phyloP scores from a whole-genome alignment of 1,139 yeast species.

The Suhomyces bokatorum region DNA sequence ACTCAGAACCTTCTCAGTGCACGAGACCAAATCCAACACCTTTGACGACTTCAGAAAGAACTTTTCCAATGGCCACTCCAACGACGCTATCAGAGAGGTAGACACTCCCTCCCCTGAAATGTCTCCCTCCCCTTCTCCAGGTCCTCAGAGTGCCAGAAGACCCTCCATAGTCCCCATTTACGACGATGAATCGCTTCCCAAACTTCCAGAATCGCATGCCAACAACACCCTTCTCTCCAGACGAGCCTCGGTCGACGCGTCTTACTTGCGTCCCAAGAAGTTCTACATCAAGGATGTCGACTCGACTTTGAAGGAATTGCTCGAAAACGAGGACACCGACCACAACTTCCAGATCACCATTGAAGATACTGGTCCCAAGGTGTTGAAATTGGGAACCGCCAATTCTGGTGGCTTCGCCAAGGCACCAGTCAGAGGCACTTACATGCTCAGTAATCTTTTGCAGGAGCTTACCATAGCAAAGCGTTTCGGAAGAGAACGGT shows the following conservation, averaged over 20 bases:
- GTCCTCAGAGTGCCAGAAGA: constrained; percentile 2
- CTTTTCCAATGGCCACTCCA: constrained; percentile 1
- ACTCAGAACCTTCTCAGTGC: constrained; percentile 53
- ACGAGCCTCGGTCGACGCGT: constrained; percentile 70
- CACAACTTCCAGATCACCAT: constrained; percentile 84
- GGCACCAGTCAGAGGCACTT: constrained; percentile 81
- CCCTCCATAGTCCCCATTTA: constrained; percentile 41
- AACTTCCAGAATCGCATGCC: not conserved
- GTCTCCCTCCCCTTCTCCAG: constrained; percentile 16
- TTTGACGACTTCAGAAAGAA: constrained; percentile 14
- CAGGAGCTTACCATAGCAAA: constrained; percentile 91
- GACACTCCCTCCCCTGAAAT: constrained; percentile 10
- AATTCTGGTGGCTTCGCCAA: constrained; percentile 79
- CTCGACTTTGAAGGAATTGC: constrained; percentile 64
- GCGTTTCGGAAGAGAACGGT: constrained; percentile 71
- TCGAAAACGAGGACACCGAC: constrained; percentile 85
- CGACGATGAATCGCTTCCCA: constrained; percentile 13
- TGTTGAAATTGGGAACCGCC: constrained; percentile 76
- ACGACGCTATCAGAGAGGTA: constrained; percentile 4
- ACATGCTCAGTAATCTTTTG: constrained; percentile 82
- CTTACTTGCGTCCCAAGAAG: constrained; percentile 44
- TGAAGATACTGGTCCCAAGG: constrained; percentile 93
- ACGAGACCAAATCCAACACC: constrained; percentile 27
- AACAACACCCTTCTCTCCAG: constrained; percentile 1
- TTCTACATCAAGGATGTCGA: constrained; percentile 78